Evolutionary conservation across 78 protist genomes (phyloP), one percentile per base, ranked within the genome.

Genomic region (Corallochytrium limacisporum): DNA sequence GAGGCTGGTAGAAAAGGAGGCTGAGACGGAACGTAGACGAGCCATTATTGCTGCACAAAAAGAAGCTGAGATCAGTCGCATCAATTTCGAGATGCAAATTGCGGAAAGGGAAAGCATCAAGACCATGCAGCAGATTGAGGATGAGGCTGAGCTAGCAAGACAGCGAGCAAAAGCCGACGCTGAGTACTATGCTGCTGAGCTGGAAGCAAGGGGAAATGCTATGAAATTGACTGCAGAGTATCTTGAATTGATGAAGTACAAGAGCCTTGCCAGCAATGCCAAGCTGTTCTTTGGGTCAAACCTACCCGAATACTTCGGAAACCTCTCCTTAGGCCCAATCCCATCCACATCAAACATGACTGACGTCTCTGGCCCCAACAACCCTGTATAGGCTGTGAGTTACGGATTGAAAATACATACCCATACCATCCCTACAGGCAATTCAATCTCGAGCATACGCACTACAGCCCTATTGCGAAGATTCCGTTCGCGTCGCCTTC

Each of bases 21-120:
- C 85, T 3, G 79, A 63, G 36, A 67, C 79, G 31, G 85, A 65
- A 35, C 43, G 65, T 48, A 38, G 50, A 33, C n/a, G 46, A 24
- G 68, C 72, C 13, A 26, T 22, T 24, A 65, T 65, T 36, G 72
- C 40, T 7, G 80, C 80, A 3, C 69, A 65, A 61, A 66, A 47
- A 35, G 46, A 43, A 4, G 73, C 73, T 1, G 72, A 40, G 6
- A 75, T 80, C 9, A 6, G 47, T 2, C 13, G 5, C n/a, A 59
- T 72, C 5, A 26, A n/a, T 18, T 22, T 26, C 49, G 43, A 55
- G 29, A 37, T 22, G n/a, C 15, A 46, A 0, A 32, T 77, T 16
- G 33, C 26, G 2, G 63, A 69, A 22, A 59, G 53, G 29, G 72
- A 59, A 46, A 36, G 50, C 16, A 6, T 10, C 39, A 28, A 65